Evolutionary conservation across 1,139 yeast genomes (phyloP).

Genomic region (Sugiyamaella japonica): DNA sequence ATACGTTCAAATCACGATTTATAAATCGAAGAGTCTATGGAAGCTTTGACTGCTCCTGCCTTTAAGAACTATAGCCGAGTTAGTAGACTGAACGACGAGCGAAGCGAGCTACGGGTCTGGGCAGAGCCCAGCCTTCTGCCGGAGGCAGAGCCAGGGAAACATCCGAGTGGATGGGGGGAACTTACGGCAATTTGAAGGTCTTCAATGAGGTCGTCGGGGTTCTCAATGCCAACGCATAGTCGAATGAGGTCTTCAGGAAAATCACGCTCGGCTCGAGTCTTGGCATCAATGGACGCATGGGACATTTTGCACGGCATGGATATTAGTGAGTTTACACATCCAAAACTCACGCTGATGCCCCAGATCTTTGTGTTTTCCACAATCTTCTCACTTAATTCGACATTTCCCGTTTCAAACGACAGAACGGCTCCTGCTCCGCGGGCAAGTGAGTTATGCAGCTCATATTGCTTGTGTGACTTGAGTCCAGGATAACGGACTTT

Average conservation of each 20-base stretch:
- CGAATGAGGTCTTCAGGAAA: conserved; percentile 91
- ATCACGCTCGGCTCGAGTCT: conserved; percentile 80
- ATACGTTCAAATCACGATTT: conserved; percentile 5
- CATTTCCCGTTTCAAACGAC: conserved; percentile 81
- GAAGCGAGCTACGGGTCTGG: conserved; percentile 10
- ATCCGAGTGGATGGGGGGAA: neutral
- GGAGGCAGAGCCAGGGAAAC: too few species aligned
- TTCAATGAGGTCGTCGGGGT: conserved; percentile 58
- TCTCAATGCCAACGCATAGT: conserved; percentile 85
- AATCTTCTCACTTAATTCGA: conserved; percentile 64
- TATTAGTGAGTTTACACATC: conserved; percentile 87
- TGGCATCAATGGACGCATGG: conserved; percentile 91
- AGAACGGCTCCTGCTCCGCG: conserved; percentile 88
- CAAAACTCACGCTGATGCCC: conserved; percentile 91
- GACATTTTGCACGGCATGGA: conserved; percentile 90
- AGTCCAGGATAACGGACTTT: conserved; percentile 86
- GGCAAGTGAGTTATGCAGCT: conserved; percentile 73
- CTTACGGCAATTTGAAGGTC: conserved; percentile 65
- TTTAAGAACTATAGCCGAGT: conserved; percentile 23
- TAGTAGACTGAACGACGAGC: neutral
- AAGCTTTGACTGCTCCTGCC: conserved; percentile 31
- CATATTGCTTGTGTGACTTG: conserved; percentile 76
- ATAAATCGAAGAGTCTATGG: conserved; percentile 16
- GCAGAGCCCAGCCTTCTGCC: neutral
- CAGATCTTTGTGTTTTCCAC: conserved; percentile 75